Percentiles rank a stretch among this genome's conserved stretches.
Conservation (phyloP, 2,329 filamentous ascomycete genomes). For the Colletotrichum salicis region DNA sequence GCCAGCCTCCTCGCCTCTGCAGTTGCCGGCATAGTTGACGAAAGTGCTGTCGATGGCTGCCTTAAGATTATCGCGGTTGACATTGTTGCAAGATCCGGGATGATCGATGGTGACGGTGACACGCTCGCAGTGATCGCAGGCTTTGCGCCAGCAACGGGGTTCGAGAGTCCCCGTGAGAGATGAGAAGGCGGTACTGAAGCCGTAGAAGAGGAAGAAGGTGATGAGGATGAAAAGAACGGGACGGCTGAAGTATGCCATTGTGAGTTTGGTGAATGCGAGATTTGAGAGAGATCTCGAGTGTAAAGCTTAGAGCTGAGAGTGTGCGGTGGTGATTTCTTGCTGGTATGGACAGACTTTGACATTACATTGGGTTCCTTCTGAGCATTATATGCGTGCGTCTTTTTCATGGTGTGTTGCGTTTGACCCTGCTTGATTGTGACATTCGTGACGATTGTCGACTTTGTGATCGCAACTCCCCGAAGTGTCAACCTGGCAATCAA, state of each 20-base stretch:
- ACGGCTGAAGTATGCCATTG: slow-evolving; percentile 4
- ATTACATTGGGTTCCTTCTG: background rate
- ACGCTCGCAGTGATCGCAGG: slow-evolving; percentile 12
- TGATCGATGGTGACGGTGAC: slow-evolving; percentile 15
- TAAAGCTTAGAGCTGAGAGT: background rate
- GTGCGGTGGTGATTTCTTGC: background rate
- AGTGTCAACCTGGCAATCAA: background rate
- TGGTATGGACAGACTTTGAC: background rate
- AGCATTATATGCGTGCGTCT: background rate
- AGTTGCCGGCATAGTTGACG: slow-evolving; percentile 9
- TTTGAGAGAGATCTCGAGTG: background rate
- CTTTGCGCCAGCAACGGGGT: slow-evolving; percentile 10
- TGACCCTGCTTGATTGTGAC: no score
- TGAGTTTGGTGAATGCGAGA: background rate
- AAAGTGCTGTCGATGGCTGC: slow-evolving; percentile 19
- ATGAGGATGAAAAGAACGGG: slow-evolving; percentile 5
- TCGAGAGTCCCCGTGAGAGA: slow-evolving; percentile 1
- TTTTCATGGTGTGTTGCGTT: background rate
- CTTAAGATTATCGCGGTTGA: slow-evolving; percentile 19
- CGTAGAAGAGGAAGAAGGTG: slow-evolving; percentile 8
- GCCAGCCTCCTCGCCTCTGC: slow-evolving; percentile 7
- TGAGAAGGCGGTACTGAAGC: background rate
- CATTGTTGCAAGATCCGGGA: slow-evolving; percentile 7
- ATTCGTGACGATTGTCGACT: background rate
- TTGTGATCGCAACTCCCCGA: background rate